Evolutionary conservation across 768 basidiomycete genomes (phyloP).

Genomic region (Artomyces pyxidatus): DNA sequence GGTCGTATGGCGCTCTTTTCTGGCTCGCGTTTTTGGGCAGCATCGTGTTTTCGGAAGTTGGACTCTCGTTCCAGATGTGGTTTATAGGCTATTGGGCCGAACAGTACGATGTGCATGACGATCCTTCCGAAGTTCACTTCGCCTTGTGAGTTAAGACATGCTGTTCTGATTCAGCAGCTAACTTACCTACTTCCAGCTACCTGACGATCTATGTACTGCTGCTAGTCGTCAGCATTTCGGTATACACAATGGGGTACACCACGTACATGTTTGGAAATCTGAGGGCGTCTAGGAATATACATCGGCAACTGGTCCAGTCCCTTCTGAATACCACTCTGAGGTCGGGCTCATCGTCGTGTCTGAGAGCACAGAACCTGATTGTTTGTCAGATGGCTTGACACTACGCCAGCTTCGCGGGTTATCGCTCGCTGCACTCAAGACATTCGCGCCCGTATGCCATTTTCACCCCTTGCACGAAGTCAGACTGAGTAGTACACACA

Average conservation of each 20-base stretch:
- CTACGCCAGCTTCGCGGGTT: slow-evolving; percentile 47
- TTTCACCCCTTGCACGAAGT: too few relatives aligned
- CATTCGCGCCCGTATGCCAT: slow-evolving; percentile 30
- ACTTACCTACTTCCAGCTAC: slow-evolving; percentile 32
- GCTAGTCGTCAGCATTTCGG: background rate
- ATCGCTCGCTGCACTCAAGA: slow-evolving; percentile 63
- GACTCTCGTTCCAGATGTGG: slow-evolving; percentile 28
- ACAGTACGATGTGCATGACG: slow-evolving; percentile 28
- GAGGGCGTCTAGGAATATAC: slow-evolving; percentile 48
- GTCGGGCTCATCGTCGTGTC: too few relatives aligned
- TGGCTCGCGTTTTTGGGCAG: slow-evolving; percentile 21
- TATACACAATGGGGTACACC: slow-evolving; percentile 14
- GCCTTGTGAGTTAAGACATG: slow-evolving; percentile 18
- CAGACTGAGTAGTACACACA: too few relatives aligned
- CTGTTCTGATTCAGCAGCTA: slow-evolving; percentile 3
- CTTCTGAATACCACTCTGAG: slow-evolving; percentile 53
- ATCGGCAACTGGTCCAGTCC: slow-evolving; percentile 41
- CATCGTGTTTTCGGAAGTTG: slow-evolving; percentile 18
- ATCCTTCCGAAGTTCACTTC: slow-evolving; percentile 26
- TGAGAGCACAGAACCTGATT: too few relatives aligned
- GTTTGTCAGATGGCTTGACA: slow-evolving; percentile 46
- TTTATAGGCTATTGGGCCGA: slow-evolving; percentile 38
- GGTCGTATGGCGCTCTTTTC: slow-evolving; percentile 23
- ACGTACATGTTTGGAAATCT: slow-evolving; percentile 40
- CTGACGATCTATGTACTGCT: slow-evolving; percentile 30